These are phyloP conservation scores for Deuterostichococcus epilithicus DNA, from an alignment of 139 green algal species.

Conservation along the genomic window DNA sequence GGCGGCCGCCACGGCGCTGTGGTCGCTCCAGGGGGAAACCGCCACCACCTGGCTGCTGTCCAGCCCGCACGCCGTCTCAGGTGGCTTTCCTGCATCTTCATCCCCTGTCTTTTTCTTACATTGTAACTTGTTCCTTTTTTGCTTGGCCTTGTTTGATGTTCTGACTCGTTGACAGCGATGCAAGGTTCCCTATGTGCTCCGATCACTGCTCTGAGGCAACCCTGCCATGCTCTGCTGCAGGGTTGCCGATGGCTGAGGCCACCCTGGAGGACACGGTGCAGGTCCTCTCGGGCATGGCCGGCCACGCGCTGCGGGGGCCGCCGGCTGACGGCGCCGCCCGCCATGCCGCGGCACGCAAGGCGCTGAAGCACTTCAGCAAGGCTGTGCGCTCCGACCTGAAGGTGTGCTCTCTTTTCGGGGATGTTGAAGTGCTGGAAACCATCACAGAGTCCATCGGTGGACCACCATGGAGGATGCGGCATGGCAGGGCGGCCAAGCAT, in stretches of 20 bases:
- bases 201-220: too few species aligned
- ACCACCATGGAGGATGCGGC: too few species aligned
- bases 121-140: too few species aligned
- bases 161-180: too few species aligned
- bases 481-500: too few species aligned
- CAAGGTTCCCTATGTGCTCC: too few species aligned
- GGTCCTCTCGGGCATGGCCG: background rate
- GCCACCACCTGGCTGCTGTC: background rate
- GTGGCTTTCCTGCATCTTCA: too few species aligned
- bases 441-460: too few species aligned
- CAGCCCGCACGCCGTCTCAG: background rate
- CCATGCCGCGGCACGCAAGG: background rate
- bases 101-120: too few species aligned
- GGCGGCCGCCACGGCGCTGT: background rate
- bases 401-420: too few species aligned
- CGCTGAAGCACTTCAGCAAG: background rate
- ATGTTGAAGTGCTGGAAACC: too few species aligned
- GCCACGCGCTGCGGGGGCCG: background rate
- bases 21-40: background rate
- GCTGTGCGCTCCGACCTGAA: background rate
- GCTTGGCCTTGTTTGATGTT: too few species aligned
- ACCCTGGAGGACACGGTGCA: background rate
- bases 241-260: background rate
- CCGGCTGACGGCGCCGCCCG: background rate
- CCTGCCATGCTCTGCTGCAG: background rate